Conservation (phyloP, 108 stramenopile genomes). For the Nannochloropsis oceanica region DNA sequence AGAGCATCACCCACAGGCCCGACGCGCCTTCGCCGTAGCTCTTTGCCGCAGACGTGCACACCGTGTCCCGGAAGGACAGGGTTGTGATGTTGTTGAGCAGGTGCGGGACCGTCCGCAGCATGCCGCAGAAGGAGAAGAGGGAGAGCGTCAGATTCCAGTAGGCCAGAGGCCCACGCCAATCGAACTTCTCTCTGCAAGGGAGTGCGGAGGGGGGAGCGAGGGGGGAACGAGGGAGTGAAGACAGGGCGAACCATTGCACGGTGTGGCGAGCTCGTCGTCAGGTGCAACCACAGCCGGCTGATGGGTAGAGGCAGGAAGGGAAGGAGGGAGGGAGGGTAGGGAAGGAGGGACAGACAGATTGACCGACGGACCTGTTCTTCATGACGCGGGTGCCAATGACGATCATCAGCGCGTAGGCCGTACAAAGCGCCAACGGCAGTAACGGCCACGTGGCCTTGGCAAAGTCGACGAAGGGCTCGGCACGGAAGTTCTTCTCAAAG, state of each 20-base stretch:
- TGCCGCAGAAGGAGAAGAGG: constrained; percentile 67
- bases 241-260: too few relatives aligned
- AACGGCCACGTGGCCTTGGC: neutral
- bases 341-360: neutral
- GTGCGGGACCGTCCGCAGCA: constrained; percentile 67
- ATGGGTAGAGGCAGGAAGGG: neutral
- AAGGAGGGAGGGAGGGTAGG: neutral
- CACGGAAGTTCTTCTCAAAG: neutral
- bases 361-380: neutral
- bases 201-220: neutral
- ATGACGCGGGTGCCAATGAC: neutral
- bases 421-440: neutral
- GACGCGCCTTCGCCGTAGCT: constrained; percentile 59
- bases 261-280: too few relatives aligned
- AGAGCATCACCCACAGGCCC: constrained; percentile 79
- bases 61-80: neutral
- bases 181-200: neutral
- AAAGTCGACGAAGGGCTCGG: neutral
- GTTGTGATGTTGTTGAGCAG: constrained; percentile 54
- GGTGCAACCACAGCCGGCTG: too few relatives aligned
- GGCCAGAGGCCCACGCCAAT: constrained; percentile 16
- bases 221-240: neutral
- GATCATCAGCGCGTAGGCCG: neutral
- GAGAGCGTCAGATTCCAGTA: constrained; percentile 70
- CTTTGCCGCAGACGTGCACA: constrained; percentile 54